phyloP scores from a whole-genome alignment of 345 rosid genomes.

The Pugionium dolabratum region DNA sequence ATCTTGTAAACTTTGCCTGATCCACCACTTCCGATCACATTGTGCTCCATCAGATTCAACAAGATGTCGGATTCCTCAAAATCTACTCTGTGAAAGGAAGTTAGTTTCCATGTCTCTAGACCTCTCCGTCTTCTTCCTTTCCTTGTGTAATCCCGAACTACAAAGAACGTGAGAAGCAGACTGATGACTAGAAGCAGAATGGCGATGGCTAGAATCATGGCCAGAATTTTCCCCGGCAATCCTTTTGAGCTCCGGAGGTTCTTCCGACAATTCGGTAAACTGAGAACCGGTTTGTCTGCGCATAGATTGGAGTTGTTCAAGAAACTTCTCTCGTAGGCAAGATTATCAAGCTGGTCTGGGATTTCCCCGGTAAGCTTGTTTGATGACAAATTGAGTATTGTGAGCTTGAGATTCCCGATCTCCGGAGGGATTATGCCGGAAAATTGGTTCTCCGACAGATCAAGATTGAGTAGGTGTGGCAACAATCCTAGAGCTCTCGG shows the following conservation, averaged over 20 bases:
- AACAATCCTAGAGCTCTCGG: slow-evolving; percentile 63
- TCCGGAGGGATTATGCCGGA: slow-evolving; percentile 69
- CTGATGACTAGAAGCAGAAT: slow-evolving; percentile 40
- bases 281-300: slow-evolving; percentile 46
- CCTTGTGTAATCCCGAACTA: slow-evolving; percentile 49
- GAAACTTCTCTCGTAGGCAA: slow-evolving; percentile 70
- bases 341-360: slow-evolving; percentile 56
- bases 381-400: slow-evolving; percentile 62
- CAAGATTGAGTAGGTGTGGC: slow-evolving; percentile 52
- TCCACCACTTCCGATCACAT: slow-evolving; percentile 87
- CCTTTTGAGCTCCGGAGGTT: slow-evolving; percentile 32
- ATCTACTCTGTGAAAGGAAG: slow-evolving; percentile 70
- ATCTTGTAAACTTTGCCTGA: slow-evolving; percentile 84
- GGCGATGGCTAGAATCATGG: slow-evolving; percentile 49
- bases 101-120: slow-evolving; percentile 73
- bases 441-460: slow-evolving; percentile 68
- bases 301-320: slow-evolving; percentile 70
- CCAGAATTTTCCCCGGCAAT: slow-evolving; percentile 50
- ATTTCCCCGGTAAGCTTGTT: slow-evolving; percentile 65
- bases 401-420: slow-evolving; percentile 51
- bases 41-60: slow-evolving; percentile 64
- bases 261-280: slow-evolving; percentile 58
- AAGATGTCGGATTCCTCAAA: slow-evolving; percentile 64
- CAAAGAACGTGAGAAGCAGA: slow-evolving; percentile 41
- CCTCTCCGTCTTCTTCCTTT: slow-evolving; percentile 40